Evolutionary conservation across 768 basidiomycete species (phyloP).

Genomic region (Naganishia friedmannii): DNA sequence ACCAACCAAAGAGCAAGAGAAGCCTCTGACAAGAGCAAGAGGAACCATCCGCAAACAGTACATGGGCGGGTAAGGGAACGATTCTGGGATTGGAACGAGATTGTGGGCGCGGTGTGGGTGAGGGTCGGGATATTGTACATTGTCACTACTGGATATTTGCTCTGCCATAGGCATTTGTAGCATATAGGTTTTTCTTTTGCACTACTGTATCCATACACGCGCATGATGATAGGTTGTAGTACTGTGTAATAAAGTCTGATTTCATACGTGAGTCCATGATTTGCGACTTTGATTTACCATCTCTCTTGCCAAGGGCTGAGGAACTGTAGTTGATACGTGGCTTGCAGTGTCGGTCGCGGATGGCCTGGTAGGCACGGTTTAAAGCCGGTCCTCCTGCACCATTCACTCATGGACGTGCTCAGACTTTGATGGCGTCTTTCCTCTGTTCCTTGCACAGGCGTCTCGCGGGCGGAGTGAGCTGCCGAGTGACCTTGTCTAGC

Average conservation of each 20-base stretch:
- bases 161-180: slow-evolving; percentile 24
- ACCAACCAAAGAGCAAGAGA: not conserved
- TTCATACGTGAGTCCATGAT: too few species aligned
- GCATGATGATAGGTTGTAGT: not conserved
- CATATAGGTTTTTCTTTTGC: not conserved
- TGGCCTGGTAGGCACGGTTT: too few species aligned
- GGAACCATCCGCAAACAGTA: not conserved
- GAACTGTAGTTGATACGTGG: too few species aligned
- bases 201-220: slow-evolving; percentile 21
- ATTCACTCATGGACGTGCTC: too few species aligned
- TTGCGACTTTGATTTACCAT: too few species aligned
- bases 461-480: too few species aligned
- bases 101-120: slow-evolving; percentile 28
- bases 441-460: too few species aligned
- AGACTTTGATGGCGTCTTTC: too few species aligned
- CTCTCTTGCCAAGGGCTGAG: too few species aligned
- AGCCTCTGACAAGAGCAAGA: not conserved
- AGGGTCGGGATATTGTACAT: slow-evolving; percentile 28
- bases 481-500: too few species aligned
- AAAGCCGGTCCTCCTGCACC: too few species aligned
- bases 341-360: too few species aligned
- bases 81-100: slow-evolving; percentile 30
- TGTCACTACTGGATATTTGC: slow-evolving; percentile 30
- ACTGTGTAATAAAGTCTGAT: not conserved
- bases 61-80: slow-evolving; percentile 9